Conservation (phyloP, 352 stramenopile species). For the Thraustochytrium striatum region DNA sequence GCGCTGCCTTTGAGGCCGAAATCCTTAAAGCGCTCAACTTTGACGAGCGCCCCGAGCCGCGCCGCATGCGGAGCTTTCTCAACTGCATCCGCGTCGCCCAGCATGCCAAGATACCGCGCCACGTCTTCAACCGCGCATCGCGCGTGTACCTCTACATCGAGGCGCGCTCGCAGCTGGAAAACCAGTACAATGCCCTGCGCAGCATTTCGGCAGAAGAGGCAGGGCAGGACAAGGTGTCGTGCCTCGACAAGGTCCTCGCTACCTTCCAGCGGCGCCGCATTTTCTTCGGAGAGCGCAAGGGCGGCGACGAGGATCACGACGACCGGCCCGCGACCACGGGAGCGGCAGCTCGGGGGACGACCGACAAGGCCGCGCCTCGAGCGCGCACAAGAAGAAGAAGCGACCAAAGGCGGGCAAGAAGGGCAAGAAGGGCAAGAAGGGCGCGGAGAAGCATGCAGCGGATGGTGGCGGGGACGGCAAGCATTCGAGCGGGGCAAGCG, state of each 20-base stretch:
- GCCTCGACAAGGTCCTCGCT: neutral
- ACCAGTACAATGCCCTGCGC: neutral
- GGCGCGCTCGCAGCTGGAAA: neutral
- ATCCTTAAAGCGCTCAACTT: neutral
- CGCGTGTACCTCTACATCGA: constrained; percentile 37
- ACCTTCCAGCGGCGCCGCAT: neutral
- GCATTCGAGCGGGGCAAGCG: no score
- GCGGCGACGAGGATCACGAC: no score
- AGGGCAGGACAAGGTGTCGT: neutral
- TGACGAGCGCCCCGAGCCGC: neutral
- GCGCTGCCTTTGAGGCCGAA: neutral
- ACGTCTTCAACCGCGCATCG: constrained; percentile 5
- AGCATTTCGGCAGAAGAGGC: neutral
- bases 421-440: no score
- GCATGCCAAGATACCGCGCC: neutral
- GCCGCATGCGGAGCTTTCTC: neutral
- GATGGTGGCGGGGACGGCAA: no score
- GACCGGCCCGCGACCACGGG: no score
- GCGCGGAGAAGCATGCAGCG: no score
- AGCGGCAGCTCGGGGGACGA: neutral
- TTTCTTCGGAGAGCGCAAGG: neutral
- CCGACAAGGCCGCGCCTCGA: neutral
- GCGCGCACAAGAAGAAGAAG: constrained; percentile 2
- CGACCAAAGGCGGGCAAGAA: neutral
- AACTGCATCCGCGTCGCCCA: neutral